Evolutionary conservation across 176 grass and related monocot genomes (phyloP), one percentile per base, ranked within the genome.

Genomic region (Hyparrhenia diplandra): DNA sequence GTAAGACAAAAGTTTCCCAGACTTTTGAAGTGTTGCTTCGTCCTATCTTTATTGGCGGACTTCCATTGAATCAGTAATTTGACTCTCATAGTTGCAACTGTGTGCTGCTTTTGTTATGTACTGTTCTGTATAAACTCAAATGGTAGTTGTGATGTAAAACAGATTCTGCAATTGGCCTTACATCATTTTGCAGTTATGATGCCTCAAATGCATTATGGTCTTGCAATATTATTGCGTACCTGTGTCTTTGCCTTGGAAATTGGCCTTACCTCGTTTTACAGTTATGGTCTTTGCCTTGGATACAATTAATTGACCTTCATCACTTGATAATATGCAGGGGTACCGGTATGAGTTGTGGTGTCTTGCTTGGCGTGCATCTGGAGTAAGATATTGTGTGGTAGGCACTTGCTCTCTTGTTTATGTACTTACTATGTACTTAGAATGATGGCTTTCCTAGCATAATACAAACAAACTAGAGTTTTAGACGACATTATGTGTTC

Each of bases 371-470:
- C 88, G 95, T 68, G 90, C 95, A 80, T 85, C 95, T 45, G 88
- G 95, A 18, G 88, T 97, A 88, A 92, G 92, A 97, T 94, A 97
- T 60, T 94, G 95, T 75, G 88, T 92, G 95, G 95, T 97, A 94
- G 20, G 39, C 41, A 62, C 61, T 86, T 80, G 51, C 20, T 40
- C 40, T 70, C 35, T 77, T 59, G 13, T 46, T 74, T 65, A 39
- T 74, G 43, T 25, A 39, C 23, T 82, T 21, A 24, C 72, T 58
- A 11, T 71, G 1, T 43, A 62, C 29, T 65, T 37, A 51, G 31
- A 72, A 59, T 35, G 23, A 32, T 64, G 71, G 37, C 25, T 84
- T 46, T 76, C 45, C 65, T 76, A 65, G 5, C 27, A 74, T 66
- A 66, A 20, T 36, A 54, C 20, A 30, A 39, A 67, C 35, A 54